These are phyloP conservation scores for Umbelopsis isabellina DNA, from an alignment of 192 early-diverging fungal species.

Conservation along the genomic window DNA sequence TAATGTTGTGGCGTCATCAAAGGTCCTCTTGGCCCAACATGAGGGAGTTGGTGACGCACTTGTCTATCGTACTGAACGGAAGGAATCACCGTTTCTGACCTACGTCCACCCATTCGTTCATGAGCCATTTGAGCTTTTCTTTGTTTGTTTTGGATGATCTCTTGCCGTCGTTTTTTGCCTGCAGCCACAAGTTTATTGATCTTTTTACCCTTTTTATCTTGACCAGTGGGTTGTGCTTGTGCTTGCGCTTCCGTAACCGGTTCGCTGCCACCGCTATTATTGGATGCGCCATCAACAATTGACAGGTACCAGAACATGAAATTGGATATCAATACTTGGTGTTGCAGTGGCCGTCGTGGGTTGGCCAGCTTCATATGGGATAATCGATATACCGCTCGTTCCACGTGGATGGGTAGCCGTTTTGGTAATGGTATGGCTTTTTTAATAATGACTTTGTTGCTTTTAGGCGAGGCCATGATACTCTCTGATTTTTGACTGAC, in stretches of 20 bases:
- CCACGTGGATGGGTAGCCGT: slow-evolving; percentile 74
- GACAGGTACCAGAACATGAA: slow-evolving; percentile 86
- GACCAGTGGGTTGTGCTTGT: slow-evolving; percentile 28
- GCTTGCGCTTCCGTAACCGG: slow-evolving; percentile 38
- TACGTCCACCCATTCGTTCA: slow-evolving; percentile 6
- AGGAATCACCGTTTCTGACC: slow-evolving; percentile 2
- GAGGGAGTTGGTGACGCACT: slow-evolving; percentile 4
- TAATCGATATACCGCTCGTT: slow-evolving; percentile 75
- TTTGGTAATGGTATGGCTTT: slow-evolving; percentile 30
- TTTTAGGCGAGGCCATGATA: slow-evolving; percentile 1
- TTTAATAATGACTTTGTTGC: slow-evolving; percentile 32
- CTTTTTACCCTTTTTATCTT: slow-evolving; percentile 10
- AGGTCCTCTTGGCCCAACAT: background rate
- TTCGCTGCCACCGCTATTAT: slow-evolving; percentile 35
- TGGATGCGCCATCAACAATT: slow-evolving; percentile 62
- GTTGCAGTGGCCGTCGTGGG: slow-evolving; percentile 69
- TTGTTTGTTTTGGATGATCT: slow-evolving; percentile 18
- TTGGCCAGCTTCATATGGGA: slow-evolving; percentile 78
- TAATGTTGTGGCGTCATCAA: slow-evolving; percentile 21
- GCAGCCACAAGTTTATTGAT: slow-evolving; percentile 12
- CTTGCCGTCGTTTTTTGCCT: slow-evolving; percentile 12
- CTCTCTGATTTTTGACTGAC: background rate
- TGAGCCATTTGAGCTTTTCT: background rate
- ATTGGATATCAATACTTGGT: slow-evolving; percentile 79
- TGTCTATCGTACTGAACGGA: slow-evolving; percentile 14